Base-by-base conservation (phyloP, 2,329 filamentous ascomycete genomes). In the Ceratocystis destructans region DNA sequence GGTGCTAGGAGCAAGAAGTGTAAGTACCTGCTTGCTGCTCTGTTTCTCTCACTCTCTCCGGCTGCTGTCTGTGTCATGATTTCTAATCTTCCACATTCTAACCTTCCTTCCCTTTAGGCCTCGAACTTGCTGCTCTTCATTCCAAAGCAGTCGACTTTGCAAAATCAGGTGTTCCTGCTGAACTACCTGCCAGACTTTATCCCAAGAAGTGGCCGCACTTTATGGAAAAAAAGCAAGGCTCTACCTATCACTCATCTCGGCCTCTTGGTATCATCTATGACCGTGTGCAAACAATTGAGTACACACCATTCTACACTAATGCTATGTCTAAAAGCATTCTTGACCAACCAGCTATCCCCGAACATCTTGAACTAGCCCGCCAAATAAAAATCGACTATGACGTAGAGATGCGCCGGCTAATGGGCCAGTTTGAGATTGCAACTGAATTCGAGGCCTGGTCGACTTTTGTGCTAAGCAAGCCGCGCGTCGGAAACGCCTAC, bases 361-460 rank as follows among this genome's bases (percentile, higher is more conserved):
- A 79, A 0, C 74, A 84, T 0, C 75, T 95, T 17, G 73, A 79
- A 3, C 78, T 79, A 61, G 89, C 87, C 0, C 78, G 79, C 5
- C 77, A 81, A 8, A 77, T 96, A 71, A 99, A 99, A 75, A 72
- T 72, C 0, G 78, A 87, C 37, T 96, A 97, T 70, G 94, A 99
- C 71, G 80, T 82, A 17, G 82, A 85, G 0, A 81, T 97, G 71
- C 83, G 83, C 12, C 83, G 91, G 0, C 80, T 96, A 66, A 92
- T 97, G 85, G 87, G 85, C 1, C 92, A 96, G 71, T 85, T 91
- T 70, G 87, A 88, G 55, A 88, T 97, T 66, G 76, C 78, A 20
- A 96, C 89, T 0, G 94, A 99, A 71, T 96, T 96, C 70, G 94
- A 99, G 74, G 83, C 96, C 10, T 96, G 87, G 85, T 87, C 90